A percentile compares a stretch with the other conserved stretches of the same genome.
Evolutionary conservation across 2,329 filamentous ascomycete species (phyloP).

Genomic region (Gaeumannomyces tritici): DNA sequence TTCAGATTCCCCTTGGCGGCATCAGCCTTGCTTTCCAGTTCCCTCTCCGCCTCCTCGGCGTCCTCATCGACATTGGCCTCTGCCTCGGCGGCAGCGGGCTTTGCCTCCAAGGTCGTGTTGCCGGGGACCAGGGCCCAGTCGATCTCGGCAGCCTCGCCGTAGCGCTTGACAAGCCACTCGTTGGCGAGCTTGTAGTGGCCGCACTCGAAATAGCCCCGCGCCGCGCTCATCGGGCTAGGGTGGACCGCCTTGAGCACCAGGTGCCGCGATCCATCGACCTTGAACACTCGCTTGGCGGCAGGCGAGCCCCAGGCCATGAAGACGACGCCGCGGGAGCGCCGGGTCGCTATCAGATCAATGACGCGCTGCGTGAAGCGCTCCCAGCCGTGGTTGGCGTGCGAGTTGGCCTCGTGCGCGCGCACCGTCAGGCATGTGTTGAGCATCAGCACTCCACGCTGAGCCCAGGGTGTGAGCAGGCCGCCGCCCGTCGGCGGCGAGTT

Average conservation of each 20-base stretch:
- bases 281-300: constrained; percentile 68
- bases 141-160: constrained; percentile 72
- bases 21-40: constrained; percentile 15
- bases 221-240: constrained; percentile 84
- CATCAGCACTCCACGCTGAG: constrained; percentile 82
- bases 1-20: constrained; percentile 9
- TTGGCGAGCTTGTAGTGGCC: constrained; percentile 76
- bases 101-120: constrained; percentile 13
- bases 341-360: constrained; percentile 76
- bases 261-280: constrained; percentile 65
- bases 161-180: constrained; percentile 70
- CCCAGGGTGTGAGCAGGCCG: constrained; percentile 87
- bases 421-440: constrained; percentile 95
- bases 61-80: constrained; percentile 13
- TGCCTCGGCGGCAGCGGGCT: constrained; percentile 12
- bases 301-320: constrained; percentile 91
- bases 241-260: constrained; percentile 80
- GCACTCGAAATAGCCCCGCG: constrained; percentile 73
- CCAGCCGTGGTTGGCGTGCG: constrained; percentile 81
- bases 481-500: constrained; percentile 63
- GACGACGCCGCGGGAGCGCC: constrained; percentile 72
- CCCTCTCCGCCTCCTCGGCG: constrained; percentile 13
- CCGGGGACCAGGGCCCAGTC: constrained; percentile 62
- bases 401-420: constrained; percentile 77
- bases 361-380: constrained; percentile 86